Conservation (phyloP, 2,329 filamentous ascomycete genomes). For the Trichoderma arundinaceum region DNA sequence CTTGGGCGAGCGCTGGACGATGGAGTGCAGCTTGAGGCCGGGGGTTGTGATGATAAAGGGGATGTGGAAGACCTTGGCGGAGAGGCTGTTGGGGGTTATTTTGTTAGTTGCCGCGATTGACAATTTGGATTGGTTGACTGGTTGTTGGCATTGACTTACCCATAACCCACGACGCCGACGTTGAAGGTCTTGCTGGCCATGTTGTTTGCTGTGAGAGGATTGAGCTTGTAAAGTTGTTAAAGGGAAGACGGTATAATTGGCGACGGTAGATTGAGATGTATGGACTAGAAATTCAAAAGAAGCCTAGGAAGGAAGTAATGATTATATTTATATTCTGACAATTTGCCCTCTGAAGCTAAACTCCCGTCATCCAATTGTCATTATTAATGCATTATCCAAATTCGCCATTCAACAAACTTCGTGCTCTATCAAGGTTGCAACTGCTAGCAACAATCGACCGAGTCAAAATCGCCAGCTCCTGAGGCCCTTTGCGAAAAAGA, state of each 20-base stretch:
- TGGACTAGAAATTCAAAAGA: neutral
- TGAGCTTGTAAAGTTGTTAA: neutral
- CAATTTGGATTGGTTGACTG: neutral
- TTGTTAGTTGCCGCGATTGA: slow-evolving; percentile 26
- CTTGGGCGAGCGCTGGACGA: slow-evolving; percentile 75
- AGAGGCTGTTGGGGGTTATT: slow-evolving; percentile 46
- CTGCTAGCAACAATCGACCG: too few relatives aligned
- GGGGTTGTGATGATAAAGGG: slow-evolving; percentile 72
- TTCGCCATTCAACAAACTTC: neutral
- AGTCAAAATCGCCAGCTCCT: neutral
- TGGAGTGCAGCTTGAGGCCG: slow-evolving; percentile 70
- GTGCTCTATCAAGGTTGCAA: neutral
- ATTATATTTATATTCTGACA: slow-evolving; percentile 2
- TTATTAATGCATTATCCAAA: neutral
- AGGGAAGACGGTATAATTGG: neutral
- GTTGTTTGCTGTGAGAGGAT: neutral
- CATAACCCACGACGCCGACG: slow-evolving; percentile 58
- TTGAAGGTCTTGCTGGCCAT: slow-evolving; percentile 53
- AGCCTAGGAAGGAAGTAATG: neutral
- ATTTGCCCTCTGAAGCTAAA: neutral
- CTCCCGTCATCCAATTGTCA: neutral
- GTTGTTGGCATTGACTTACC: slow-evolving; percentile 43
- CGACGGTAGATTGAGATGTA: neutral
- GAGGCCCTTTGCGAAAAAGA: neutral
- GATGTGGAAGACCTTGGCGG: slow-evolving; percentile 83